phyloP scores from a whole-genome alignment of 305 asterid genomes.

The Fraxinus velutina region DNA sequence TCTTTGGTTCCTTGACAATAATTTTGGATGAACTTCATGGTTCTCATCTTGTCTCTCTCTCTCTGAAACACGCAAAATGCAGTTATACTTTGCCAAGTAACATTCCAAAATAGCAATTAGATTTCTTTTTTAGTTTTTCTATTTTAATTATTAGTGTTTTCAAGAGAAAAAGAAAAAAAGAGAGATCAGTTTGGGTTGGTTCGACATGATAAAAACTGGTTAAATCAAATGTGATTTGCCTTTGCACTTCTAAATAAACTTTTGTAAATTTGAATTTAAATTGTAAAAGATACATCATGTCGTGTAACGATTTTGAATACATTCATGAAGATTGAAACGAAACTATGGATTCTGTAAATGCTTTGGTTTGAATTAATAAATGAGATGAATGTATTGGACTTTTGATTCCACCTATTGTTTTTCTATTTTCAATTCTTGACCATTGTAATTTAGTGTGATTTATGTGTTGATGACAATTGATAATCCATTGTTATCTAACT shows the following conservation, averaged over 20 bases:
- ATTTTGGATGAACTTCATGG: conserved; percentile 4
- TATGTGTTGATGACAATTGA: not conserved
- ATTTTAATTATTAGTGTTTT: not conserved
- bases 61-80: not conserved
- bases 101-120: not conserved
- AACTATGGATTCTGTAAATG: not conserved
- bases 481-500: not conserved
- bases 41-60: not conserved
- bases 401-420: not conserved
- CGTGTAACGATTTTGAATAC: not conserved
- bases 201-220: not conserved
- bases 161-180: no score
- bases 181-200: not conserved
- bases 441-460: not conserved
- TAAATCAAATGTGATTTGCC: not conserved
- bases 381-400: not conserved
- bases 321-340: not conserved
- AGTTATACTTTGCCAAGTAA: not conserved
- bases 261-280: not conserved
- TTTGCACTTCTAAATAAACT: not conserved
- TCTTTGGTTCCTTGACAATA: conserved; percentile 9
- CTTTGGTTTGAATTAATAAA: not conserved
- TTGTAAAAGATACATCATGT: not conserved
- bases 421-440: not conserved
- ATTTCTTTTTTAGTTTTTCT: not conserved